phyloP scores from a whole-genome alignment of 176 grass and related monocot genomes.

The Avena atlantica region DNA sequence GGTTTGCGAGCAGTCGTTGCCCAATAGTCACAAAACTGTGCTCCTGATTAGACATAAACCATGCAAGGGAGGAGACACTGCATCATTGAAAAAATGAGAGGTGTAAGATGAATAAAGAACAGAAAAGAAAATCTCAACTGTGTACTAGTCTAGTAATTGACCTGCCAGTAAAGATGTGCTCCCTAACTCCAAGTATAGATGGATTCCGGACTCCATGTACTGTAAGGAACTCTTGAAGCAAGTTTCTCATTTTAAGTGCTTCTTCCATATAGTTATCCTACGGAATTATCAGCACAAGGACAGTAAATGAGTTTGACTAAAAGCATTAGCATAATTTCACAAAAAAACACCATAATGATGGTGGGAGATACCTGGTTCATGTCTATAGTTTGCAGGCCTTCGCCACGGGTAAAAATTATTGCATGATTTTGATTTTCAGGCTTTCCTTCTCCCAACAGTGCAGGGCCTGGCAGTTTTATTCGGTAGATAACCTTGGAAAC shows the following conservation, averaged over 20 bases:
- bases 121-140: conserved; percentile 32
- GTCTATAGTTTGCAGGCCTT: conserved; percentile 96
- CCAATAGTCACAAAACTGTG: conserved; percentile 97
- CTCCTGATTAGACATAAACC: conserved; percentile 99
- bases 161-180: conserved; percentile 99
- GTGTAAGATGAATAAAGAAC: conserved; percentile 42
- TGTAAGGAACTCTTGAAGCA: conserved; percentile 90
- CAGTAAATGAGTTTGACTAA: conserved; percentile 36
- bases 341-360: conserved; percentile 39
- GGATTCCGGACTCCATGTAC: conserved; percentile 68
- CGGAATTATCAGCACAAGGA: conserved; percentile 42
- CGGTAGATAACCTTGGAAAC: conserved; percentile 81
- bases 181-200: conserved; percentile 95
- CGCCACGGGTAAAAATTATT: conserved; percentile 93
- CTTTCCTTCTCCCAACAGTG: conserved; percentile 93
- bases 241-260: conserved; percentile 98
- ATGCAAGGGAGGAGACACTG: conserved; percentile 98
- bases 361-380: conserved; percentile 88
- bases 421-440: conserved; percentile 99
- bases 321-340: conserved; percentile 23
- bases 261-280: conserved; percentile 99
- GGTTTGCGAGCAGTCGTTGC: conserved; percentile 86
- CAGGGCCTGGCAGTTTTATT: conserved; percentile 92
- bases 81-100: conserved; percentile 39
- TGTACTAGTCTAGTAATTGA: conserved; percentile 40